A percentile compares a stretch with the other conserved stretches of the same genome.
phyloP scores from a whole-genome alignment of 345 rosid species.

The Anastatica hierochuntica region DNA sequence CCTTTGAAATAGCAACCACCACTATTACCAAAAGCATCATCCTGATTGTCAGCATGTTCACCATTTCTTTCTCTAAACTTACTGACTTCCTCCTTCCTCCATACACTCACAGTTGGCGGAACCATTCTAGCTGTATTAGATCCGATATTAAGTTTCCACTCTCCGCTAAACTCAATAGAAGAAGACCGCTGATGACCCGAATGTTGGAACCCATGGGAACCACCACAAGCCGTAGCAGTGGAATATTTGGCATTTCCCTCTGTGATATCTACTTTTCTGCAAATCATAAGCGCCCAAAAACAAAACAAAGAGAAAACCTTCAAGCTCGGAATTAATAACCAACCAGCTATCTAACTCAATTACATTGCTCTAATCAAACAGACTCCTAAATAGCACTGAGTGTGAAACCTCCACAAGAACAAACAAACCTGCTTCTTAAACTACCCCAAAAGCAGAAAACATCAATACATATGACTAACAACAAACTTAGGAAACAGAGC shows the following conservation, averaged over 20 bases:
- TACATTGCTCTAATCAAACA: too few species aligned
- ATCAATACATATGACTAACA: too few species aligned
- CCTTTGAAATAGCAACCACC: conserved; percentile 2
- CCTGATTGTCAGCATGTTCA: too few species aligned
- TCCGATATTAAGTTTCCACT: conserved; percentile 24
- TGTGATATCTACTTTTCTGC: conserved; percentile 28
- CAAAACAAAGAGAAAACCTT: background rate
- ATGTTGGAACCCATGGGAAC: conserved; percentile 17
- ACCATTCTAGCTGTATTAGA: conserved; percentile 31
- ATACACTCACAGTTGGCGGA: conserved; percentile 22
- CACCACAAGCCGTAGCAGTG: conserved; percentile 15
- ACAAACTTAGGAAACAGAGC: conserved; percentile 8
- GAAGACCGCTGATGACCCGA: conserved; percentile 10
- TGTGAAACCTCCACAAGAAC: too few species aligned
- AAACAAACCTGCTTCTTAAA: too few species aligned
- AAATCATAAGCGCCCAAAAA: conserved; percentile 10
- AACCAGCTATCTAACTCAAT: too few species aligned
- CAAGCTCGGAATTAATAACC: too few species aligned
- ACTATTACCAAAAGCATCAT: conserved; percentile 2
- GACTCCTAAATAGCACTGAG: too few species aligned
- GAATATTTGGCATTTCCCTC: conserved; percentile 21
- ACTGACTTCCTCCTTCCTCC: conserved; percentile 24
- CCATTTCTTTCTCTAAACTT: conserved; percentile 6
- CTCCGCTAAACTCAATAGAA: conserved; percentile 14
- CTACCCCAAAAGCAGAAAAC: too few species aligned